Evolutionary conservation across 1,139 yeast genomes (phyloP).

Genomic region (Hemisphaericaspora xylofermentans): DNA sequence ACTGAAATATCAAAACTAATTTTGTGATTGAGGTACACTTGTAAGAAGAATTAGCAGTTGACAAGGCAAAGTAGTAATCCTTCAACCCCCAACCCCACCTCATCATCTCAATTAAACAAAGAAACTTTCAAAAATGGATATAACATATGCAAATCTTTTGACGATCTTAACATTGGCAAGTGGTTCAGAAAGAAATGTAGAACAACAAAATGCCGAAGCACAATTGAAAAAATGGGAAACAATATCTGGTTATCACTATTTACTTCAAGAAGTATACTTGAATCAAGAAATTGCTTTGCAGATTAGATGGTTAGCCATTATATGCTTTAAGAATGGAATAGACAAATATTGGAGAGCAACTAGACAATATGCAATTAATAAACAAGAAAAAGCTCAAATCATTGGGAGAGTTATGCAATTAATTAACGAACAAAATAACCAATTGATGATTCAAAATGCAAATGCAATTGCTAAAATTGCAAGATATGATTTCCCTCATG

Average conservation of each 20-base stretch:
- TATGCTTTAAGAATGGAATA: constrained; percentile 83
- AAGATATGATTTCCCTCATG: constrained; percentile 79
- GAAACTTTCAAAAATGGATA: constrained; percentile 19
- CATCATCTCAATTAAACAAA: background rate
- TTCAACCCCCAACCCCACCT: background rate
- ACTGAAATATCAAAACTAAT: too few species aligned
- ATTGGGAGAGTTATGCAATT: constrained; percentile 56
- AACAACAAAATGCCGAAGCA: constrained; percentile 63
- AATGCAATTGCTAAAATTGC: constrained; percentile 76
- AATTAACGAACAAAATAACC: constrained; percentile 69
- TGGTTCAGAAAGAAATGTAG: constrained; percentile 42
- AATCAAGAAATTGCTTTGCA: constrained; percentile 59
- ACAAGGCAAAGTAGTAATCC: too few species aligned
- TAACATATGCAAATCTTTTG: constrained; percentile 22
- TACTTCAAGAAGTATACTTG: constrained; percentile 61
- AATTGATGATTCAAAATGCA: constrained; percentile 78
- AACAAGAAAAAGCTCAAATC: constrained; percentile 70
- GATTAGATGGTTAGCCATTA: constrained; percentile 81
- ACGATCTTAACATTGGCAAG: constrained; percentile 49
- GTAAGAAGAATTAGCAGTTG: too few species aligned
- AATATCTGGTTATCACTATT: constrained; percentile 56
- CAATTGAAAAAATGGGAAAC: constrained; percentile 70
- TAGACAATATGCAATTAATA: constrained; percentile 52
- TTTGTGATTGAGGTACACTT: too few species aligned
- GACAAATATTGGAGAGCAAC: constrained; percentile 82